These are phyloP conservation scores for Ganoderma leucocontextum DNA, from an alignment of 1,284 basidiomycete species.

Conservation along the genomic window DNA sequence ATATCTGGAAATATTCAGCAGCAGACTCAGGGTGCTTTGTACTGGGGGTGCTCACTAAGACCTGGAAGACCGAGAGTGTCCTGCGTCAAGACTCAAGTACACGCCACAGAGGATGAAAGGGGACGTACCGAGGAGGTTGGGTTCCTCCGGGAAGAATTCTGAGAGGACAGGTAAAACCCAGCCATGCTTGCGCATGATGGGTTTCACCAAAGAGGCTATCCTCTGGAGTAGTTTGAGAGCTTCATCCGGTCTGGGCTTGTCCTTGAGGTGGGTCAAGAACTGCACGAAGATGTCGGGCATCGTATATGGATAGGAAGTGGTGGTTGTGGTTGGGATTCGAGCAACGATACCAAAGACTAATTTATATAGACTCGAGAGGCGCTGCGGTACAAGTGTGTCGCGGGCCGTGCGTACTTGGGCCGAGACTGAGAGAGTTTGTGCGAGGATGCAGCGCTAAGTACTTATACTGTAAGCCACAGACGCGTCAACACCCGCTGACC, in stretches of 20 bases:
- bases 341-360: not conserved
- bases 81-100: not conserved
- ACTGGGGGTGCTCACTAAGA: constrained; percentile 44
- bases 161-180: constrained; percentile 85
- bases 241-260: constrained; percentile 64
- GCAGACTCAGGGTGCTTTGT: not conserved
- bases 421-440: not conserved
- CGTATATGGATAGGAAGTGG: constrained; percentile 3
- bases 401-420: not conserved
- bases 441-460: not conserved
- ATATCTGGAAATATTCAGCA: constrained; percentile 60
- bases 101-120: not conserved
- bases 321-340: not conserved
- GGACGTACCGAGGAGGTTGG: constrained; percentile 74
- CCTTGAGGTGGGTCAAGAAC: constrained; percentile 74
- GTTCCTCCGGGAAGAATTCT: constrained; percentile 86
- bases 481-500: constrained; percentile 25
- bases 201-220: constrained; percentile 84
- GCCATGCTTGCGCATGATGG: constrained; percentile 84
- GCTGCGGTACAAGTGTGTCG: not conserved
- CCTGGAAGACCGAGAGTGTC: constrained; percentile 39
- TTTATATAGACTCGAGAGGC: constrained; percentile 10
- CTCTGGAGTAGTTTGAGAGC: constrained; percentile 75
- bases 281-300: constrained; percentile 63
- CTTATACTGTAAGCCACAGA: no score